Conservation (phyloP, 1,284 basidiomycete genomes). For the Heterobasidion occidentale region DNA sequence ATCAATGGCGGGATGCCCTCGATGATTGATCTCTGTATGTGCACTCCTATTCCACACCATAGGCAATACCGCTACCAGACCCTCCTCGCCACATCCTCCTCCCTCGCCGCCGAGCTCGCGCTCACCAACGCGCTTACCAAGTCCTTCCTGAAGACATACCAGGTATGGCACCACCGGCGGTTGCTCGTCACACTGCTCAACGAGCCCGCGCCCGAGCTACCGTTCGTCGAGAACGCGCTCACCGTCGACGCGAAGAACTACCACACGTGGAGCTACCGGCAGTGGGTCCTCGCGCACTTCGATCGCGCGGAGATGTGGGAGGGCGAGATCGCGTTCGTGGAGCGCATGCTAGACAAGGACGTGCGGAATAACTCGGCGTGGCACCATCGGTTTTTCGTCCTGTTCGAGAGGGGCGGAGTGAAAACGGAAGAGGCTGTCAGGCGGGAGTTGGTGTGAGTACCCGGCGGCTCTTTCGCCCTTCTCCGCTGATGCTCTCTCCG, state of each 20-base stretch:
- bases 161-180: conserved; percentile 96
- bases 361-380: conserved; percentile 96
- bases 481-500: neutral
- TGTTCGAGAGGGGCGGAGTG: conserved; percentile 66
- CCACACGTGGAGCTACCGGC: conserved; percentile 92
- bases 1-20: neutral
- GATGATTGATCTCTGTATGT: neutral
- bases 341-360: conserved; percentile 70
- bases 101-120: conserved; percentile 68
- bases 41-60: neutral
- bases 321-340: conserved; percentile 73
- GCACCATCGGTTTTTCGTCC: conserved; percentile 95
- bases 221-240: conserved; percentile 69
- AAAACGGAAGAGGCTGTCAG: conserved; percentile 35
- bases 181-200: conserved; percentile 61
- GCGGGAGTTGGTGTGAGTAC: conserved; percentile 64
- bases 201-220: conserved; percentile 59
- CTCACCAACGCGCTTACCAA: conserved; percentile 83
- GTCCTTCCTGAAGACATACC: conserved; percentile 85
- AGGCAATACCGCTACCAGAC: conserved; percentile 94
- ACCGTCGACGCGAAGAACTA: conserved; percentile 85
- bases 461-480: neutral
- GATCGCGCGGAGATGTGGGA: conserved; percentile 67
- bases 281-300: conserved; percentile 86
- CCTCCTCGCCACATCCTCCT: conserved; percentile 55